Conservation (phyloP, 495 filamentous ascomycete genomes). For the Pyrenula massariospora region DNA sequence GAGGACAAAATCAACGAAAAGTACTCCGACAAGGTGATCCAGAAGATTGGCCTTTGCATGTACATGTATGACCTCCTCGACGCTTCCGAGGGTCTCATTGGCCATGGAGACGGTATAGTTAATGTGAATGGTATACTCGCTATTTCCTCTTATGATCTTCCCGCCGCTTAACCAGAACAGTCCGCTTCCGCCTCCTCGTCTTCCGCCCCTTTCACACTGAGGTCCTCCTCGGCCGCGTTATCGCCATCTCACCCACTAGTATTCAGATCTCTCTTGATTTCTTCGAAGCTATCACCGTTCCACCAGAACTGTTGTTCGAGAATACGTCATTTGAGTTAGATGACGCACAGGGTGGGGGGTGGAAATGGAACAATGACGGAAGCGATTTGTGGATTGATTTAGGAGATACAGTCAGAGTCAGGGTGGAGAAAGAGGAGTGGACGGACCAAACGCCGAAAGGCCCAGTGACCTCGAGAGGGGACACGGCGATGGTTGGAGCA, state of each 20-base stretch:
- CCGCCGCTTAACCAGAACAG: slow-evolving; percentile 27
- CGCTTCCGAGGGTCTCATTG: slow-evolving; percentile 83
- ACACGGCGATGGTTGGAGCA: background rate
- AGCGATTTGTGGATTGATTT: slow-evolving; percentile 13
- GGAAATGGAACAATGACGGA: slow-evolving; percentile 68
- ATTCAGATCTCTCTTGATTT: slow-evolving; percentile 84
- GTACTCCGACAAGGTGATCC: slow-evolving; percentile 78
- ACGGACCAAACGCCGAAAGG: slow-evolving; percentile 70
- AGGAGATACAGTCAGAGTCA: slow-evolving; percentile 74
- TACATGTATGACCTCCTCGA: slow-evolving; percentile 78
- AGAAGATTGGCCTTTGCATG: slow-evolving; percentile 83
- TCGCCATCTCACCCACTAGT: slow-evolving; percentile 93
- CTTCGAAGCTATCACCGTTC: slow-evolving; percentile 81
- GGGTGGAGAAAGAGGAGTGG: slow-evolving; percentile 77
- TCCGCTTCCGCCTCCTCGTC: slow-evolving; percentile 84
- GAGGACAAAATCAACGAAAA: slow-evolving; percentile 93
- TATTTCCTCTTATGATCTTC: background rate
- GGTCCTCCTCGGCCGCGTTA: slow-evolving; percentile 67
- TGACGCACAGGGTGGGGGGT: slow-evolving; percentile 56
- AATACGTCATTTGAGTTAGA: slow-evolving; percentile 53
- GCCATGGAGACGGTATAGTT: slow-evolving; percentile 76
- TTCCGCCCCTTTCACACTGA: slow-evolving; percentile 93
- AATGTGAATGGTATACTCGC: slow-evolving; percentile 69
- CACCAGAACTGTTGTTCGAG: slow-evolving; percentile 55
- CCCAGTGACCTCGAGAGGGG: background rate